These are phyloP conservation scores for Crucihimalaya himalaica DNA, from an alignment of 345 rosid species.

Conservation along the genomic window DNA sequence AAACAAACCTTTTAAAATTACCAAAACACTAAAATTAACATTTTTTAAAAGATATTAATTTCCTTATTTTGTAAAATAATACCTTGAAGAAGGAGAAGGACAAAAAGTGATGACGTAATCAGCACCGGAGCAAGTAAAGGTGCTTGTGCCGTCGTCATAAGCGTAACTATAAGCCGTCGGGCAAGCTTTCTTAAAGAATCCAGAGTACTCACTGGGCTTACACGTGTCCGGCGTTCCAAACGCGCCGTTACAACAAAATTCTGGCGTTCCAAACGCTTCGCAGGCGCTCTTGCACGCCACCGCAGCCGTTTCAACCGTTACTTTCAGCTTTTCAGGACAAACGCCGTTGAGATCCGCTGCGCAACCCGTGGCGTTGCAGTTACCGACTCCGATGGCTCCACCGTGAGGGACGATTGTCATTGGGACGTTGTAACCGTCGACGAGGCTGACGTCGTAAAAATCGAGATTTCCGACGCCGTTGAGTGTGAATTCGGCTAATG, in stretches of 20 bases:
- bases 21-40: too few relatives aligned
- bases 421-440: constrained; percentile 69
- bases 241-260: constrained; percentile 60
- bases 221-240: constrained; percentile 52
- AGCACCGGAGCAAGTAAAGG: constrained; percentile 54
- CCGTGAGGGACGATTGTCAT: constrained; percentile 49
- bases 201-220: constrained; percentile 50
- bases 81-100: constrained; percentile 44
- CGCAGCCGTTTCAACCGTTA: constrained; percentile 21
- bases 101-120: constrained; percentile 53
- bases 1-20: too few relatives aligned
- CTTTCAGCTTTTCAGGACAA: constrained; percentile 54
- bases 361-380: constrained; percentile 53
- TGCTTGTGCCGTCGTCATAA: constrained; percentile 61
- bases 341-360: constrained; percentile 46
- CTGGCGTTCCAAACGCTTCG: constrained; percentile 51
- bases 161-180: constrained; percentile 65
- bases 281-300: constrained; percentile 63
- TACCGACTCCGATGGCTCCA: constrained; percentile 38
- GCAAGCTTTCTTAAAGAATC: constrained; percentile 53
- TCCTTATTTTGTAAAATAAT: constrained; percentile 9
- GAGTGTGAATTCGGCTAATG: constrained; percentile 60
- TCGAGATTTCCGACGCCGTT: constrained; percentile 47
- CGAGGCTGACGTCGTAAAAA: constrained; percentile 68
- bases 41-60: background rate